These are phyloP conservation scores for Cylindrodendrum hubeiense DNA, from an alignment of 2,329 filamentous ascomycete species.

Conservation along the genomic window DNA sequence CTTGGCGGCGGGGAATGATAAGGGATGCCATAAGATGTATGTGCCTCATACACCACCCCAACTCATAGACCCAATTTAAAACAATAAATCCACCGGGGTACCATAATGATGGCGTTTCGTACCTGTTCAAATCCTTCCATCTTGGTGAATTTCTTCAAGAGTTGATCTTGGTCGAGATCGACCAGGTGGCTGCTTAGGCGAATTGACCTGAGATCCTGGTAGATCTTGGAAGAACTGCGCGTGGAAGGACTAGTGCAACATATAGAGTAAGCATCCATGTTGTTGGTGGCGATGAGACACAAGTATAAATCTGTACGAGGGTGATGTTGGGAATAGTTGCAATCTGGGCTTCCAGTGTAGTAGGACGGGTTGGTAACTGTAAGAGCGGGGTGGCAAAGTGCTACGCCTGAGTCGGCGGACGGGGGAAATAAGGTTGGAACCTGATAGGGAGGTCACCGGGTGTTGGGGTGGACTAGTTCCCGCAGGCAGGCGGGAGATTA, in stretches of 20 bases:
- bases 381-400: conserved; percentile 18
- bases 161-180: conserved; percentile 48
- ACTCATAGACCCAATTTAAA: neutral
- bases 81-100: neutral
- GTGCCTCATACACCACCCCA: conserved; percentile 5
- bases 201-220: conserved; percentile 61
- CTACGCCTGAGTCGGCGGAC: conserved; percentile 18
- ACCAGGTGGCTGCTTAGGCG: conserved; percentile 52
- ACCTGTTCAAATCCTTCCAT: conserved; percentile 55
- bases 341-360: conserved; percentile 38
- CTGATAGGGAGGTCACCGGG: conserved; percentile 37
- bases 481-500: conserved; percentile 21
- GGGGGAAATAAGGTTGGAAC: conserved; percentile 39
- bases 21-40: conserved; percentile 6
- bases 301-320: conserved; percentile 13
- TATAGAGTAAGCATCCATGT: conserved; percentile 67
- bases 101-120: conserved; percentile 24
- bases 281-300: conserved; percentile 9
- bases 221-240: conserved; percentile 60
- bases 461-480: conserved; percentile 30
- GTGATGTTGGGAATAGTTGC: conserved; percentile 10
- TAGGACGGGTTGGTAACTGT: conserved; percentile 5
- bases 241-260: conserved; percentile 59
- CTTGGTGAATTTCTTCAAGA: conserved; percentile 43
- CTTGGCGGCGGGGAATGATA: conserved; percentile 29